Base-by-base conservation (phyloP, 306 rosid genomes). In the Lathyrus aphaca region DNA sequence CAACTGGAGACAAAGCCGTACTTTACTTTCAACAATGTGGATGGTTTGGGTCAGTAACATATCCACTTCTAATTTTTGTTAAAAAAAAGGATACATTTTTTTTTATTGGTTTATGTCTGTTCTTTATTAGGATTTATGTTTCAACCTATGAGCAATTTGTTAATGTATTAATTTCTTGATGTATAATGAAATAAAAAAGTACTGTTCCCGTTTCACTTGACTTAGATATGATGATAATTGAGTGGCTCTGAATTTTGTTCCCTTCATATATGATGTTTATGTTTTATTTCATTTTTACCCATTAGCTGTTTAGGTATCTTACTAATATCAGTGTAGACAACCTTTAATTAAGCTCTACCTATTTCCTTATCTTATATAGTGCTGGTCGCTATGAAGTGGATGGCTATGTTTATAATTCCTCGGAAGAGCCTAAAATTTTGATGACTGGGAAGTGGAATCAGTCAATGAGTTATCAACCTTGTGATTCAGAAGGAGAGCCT, bases 391-490 rank as follows among this genome's bases (percentile, higher is more conserved):
- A 93, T 53, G 98, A 93, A 86, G 96, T 88, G 81, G 98, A 92
- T 85, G 96, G 98, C 40, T 93, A 93, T 77, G 83, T 93, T 70
- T 93, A 90, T 68, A 93, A 85, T 78, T 85, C 96, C 71, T 84
- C 83, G 0, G 98, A 90, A 82, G 97, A 93, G 79, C 97, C 98
- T 15, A 88, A 90, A 82, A 72, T 88, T 60, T 74, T 93, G 82
- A 93, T 93, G 86, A 90, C 97, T 30, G 98, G 98, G 80, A 90
- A 90, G 78, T 93, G 97, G 98, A 88, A 88, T 54, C 86, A 93
- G 75, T 83, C 87, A n/a, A 37, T 93, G 89, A 82, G 82, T 69
- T 93, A 83, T 80, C 96, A 93, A 81, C 90, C 82, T 15, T 90
- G 98, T 79, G 98, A 93, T 76, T 9, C 75, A 74, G 96, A 90